Percentiles rank a stretch among this genome's conserved stretches.
phyloP scores from a whole-genome alignment of 2,329 filamentous ascomycete species.

The Thielaviopsis punctulata region DNA sequence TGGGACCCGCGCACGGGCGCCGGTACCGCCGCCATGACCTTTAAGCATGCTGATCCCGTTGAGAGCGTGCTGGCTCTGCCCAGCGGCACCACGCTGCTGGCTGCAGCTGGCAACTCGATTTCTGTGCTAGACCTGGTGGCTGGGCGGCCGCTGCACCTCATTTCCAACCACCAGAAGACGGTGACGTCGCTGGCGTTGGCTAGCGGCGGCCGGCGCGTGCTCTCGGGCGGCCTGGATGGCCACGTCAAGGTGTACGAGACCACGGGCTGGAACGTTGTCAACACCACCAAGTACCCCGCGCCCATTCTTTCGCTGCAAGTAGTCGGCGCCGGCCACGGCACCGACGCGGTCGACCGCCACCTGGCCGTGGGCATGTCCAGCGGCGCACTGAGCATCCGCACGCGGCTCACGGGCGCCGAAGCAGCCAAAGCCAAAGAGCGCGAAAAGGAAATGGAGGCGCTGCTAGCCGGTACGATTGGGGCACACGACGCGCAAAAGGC shows the following conservation, averaged over 20 bases:
- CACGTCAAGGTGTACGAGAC: constrained; percentile 97
- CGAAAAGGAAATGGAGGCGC: constrained; percentile 68
- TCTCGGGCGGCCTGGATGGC: constrained; percentile 81
- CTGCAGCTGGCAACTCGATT: constrained; percentile 70
- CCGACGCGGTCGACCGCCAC: constrained; percentile 62
- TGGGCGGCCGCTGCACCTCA: constrained; percentile 68
- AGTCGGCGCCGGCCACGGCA: constrained; percentile 28
- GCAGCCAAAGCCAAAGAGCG: constrained; percentile 60
- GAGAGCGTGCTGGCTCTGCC: constrained; percentile 79
- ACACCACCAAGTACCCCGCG: constrained; percentile 79
- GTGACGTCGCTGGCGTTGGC: constrained; percentile 76
- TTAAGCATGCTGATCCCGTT: constrained; percentile 81
- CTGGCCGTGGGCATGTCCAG: constrained; percentile 90
- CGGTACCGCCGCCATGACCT: constrained; percentile 62
- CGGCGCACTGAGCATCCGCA: constrained; percentile 78
- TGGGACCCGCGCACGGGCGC: constrained; percentile 71
- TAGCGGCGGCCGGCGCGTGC: constrained; percentile 60
- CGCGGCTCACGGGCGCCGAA: constrained; percentile 68
- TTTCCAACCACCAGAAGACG: constrained; percentile 94
- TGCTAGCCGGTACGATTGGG: constrained; percentile 62
- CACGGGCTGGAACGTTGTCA: constrained; percentile 87
- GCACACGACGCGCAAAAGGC: constrained; percentile 56
- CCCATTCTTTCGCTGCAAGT: constrained; percentile 75
- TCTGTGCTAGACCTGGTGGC: constrained; percentile 86
- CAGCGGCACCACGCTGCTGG: constrained; percentile 71